Conservation (phyloP, 2,329 filamentous ascomycete species). For the Alternaria sp. region DNA sequence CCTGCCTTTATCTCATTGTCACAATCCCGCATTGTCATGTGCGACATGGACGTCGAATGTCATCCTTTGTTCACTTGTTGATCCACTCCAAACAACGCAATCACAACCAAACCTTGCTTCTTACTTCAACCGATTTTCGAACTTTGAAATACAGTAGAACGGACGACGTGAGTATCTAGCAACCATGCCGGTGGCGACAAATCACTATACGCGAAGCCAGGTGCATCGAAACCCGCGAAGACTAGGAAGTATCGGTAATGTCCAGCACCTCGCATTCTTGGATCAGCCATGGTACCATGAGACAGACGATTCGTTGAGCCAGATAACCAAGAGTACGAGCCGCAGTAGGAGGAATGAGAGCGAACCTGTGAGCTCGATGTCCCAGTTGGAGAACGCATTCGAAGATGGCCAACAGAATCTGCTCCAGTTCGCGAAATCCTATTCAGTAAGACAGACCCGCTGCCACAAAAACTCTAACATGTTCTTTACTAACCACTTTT, state of each 20-base stretch:
- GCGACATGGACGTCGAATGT: background rate
- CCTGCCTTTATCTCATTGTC: background rate
- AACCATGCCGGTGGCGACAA: background rate
- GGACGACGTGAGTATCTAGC: background rate
- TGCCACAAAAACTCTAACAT: background rate
- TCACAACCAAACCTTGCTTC: background rate
- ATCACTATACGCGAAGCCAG: background rate
- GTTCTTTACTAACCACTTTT: background rate
- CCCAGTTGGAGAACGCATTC: background rate
- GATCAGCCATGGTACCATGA: background rate
- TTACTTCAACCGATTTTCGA: background rate
- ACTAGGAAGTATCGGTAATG: background rate
- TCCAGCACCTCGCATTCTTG: background rate
- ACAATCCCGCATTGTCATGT: background rate
- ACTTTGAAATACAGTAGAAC: background rate
- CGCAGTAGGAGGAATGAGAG: background rate
- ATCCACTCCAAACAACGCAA: background rate
- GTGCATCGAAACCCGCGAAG: background rate
- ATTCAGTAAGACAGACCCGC: background rate
- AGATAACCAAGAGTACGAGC: too few relatives aligned
- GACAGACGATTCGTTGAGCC: background rate
- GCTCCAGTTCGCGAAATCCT: background rate
- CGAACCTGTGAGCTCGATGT: background rate
- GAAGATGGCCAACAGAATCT: background rate
- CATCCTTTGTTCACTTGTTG: slow-evolving; percentile 4